Base-by-base conservation (phyloP, 345 rosid species). In the Euphorbia lathyris region DNA sequence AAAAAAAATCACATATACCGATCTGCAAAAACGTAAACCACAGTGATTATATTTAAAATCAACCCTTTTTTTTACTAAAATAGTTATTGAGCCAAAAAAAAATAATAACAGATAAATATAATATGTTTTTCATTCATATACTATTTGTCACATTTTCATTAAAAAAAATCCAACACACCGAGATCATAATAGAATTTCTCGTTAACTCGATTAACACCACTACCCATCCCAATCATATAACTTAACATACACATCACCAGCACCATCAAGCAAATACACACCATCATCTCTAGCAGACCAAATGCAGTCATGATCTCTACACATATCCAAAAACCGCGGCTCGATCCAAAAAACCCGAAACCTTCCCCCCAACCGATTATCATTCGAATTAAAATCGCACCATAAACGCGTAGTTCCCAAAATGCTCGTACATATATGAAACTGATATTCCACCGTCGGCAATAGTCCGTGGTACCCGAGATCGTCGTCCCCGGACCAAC, bases 221-320 rank as follows among this genome's bases (percentile, higher is more conserved):
- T n/a, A n/a, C n/a, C 22, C 55, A 19, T 50, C 55, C 55, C 55
- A 50, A 17, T 50, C 7, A 50, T 50, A 50, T 50, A 17, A 7
- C 19, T 50, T 50, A 19, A 50, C 23, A 50, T 13, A 50, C 19
- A 0, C 20, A 19, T 17, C 16, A 50, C 1, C 22, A 50, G 6
- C 8, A 50, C 55, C 55, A n/a, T 50, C 55, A 17, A 19, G 55
- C 55, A 50, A 5, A 8, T 19, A 50, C 1, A 50, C 9, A 3
- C 55, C 55, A n/a, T 50, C 55, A 19, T 50, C 55, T 50, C 55
- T 50, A n/a, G 55, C 55, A 17, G 55, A 19, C 55, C 55, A 50
- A 50, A 50, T 7, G 4, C 55, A 50, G 23, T 50, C 16, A 0
- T 50, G 8, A 19, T 50, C 1, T 0, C 55, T 19, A 7, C 55